phyloP scores from a whole-genome alignment of 1,284 basidiomycete genomes.

The Lentinus polychrous region DNA sequence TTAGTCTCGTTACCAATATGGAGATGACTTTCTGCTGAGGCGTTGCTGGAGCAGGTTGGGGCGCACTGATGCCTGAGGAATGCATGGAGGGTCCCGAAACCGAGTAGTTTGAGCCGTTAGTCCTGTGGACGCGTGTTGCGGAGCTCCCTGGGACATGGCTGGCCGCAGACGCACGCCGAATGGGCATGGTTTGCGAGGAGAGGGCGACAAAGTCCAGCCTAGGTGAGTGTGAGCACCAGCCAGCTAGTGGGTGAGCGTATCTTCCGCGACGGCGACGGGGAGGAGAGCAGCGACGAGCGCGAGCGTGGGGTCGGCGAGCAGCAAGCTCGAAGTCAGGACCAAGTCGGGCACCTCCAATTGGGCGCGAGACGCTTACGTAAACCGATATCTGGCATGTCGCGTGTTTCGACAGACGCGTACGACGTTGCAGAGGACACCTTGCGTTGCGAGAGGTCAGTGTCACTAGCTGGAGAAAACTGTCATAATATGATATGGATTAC shows the following conservation, averaged over 20 bases:
- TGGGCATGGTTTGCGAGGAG: slow-evolving; percentile 26
- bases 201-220: neutral
- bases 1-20: slow-evolving; percentile 64
- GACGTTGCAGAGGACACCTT: no score
- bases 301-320: neutral
- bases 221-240: no score
- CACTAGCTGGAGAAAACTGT: no score
- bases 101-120: slow-evolving; percentile 44
- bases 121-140: slow-evolving; percentile 36
- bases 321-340: neutral
- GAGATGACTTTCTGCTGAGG: slow-evolving; percentile 70
- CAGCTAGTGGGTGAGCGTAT: neutral
- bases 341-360: neutral
- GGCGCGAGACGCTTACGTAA: slow-evolving; percentile 1
- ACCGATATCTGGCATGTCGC: neutral
- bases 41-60: slow-evolving; percentile 23
- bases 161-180: slow-evolving; percentile 40
- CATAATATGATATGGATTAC: no score
- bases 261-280: neutral
- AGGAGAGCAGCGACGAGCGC: neutral
- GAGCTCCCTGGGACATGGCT: slow-evolving; percentile 25
- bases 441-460: no score
- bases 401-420: neutral
- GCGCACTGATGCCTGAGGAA: slow-evolving; percentile 11
- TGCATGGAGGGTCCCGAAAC: slow-evolving; percentile 28